Percentiles rank a stretch among this genome's conserved stretches.
These are phyloP conservation scores for Arthrobotrys megalospora DNA, from an alignment of 2,329 filamentous ascomycete genomes.

Conservation along the genomic window DNA sequence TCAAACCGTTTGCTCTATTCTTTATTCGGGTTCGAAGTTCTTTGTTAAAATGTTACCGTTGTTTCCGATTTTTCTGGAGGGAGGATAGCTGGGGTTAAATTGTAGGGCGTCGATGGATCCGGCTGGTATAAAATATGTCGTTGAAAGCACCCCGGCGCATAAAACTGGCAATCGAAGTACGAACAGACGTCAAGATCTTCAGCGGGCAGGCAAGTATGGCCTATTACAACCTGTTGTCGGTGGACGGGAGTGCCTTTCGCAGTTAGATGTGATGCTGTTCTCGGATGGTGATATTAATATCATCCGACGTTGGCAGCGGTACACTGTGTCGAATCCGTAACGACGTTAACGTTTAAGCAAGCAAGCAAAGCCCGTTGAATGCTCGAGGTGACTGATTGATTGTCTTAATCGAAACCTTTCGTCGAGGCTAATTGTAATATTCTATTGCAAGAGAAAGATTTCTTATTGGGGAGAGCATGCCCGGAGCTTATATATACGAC, in stretches of 20 bases:
- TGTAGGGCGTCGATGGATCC: constrained; percentile 11
- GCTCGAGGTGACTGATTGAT: not conserved
- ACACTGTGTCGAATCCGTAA: constrained; percentile 4
- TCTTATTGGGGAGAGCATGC: constrained; percentile 11
- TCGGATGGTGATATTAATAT: constrained; percentile 1
- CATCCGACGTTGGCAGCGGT: constrained; percentile 16
- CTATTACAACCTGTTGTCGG: constrained; percentile 14
- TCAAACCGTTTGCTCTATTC: not conserved
- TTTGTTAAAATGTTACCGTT: constrained; percentile 7
- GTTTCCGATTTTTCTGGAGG: not conserved
- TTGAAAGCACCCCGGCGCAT: constrained; percentile 1
- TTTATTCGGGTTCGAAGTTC: constrained; percentile 7
- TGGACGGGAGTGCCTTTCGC: not conserved
- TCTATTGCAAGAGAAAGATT: not conserved
- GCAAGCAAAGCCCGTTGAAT: not conserved
- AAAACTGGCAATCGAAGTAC: constrained; percentile 17
- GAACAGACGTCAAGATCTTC: constrained; percentile 24
- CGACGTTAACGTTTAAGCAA: constrained; percentile 26
- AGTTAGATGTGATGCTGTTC: constrained; percentile 26
- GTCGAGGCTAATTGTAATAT: not conserved
- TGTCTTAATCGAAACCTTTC: constrained; percentile 12
- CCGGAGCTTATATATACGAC: constrained; percentile 44
- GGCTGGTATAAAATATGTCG: constrained; percentile 16
- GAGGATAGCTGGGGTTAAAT: not conserved
- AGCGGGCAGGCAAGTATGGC: not conserved